These are phyloP conservation scores for Hippophae gyantsensis DNA, from an alignment of 306 rosid species.

Conservation along the genomic window DNA sequence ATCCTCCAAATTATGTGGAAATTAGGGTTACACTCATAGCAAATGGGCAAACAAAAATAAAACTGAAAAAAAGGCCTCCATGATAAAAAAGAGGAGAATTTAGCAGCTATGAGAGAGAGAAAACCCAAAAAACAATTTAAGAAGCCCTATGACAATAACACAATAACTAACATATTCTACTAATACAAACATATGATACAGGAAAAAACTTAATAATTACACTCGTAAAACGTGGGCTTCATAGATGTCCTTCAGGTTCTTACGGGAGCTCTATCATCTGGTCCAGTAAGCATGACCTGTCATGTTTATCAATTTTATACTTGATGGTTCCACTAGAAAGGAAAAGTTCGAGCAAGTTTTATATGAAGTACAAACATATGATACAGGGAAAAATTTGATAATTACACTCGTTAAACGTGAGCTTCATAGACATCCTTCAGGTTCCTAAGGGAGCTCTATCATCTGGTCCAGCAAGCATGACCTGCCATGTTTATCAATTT, in stretches of 20 bases:
- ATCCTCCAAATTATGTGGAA: no score
- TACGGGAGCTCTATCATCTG: constrained; percentile 57
- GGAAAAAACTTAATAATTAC: constrained; percentile 41
- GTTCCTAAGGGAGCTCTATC: constrained; percentile 53
- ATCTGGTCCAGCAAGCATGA: constrained; percentile 79
- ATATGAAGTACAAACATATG: background rate
- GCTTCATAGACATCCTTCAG: constrained; percentile 24
- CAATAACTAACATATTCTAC: constrained; percentile 21
- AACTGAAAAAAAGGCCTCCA: no score
- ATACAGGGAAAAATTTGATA: constrained; percentile 22
- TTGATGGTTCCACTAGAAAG: no score
- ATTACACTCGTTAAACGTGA: constrained; percentile 35
- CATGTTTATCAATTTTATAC: background rate
- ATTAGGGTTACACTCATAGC: no score
- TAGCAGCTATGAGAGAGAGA: background rate
- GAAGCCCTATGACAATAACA: constrained; percentile 13
- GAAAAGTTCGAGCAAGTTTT: no score
- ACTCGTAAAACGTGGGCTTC: constrained; percentile 16
- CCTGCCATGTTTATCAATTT: constrained; percentile 29
- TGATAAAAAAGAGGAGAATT: no score
- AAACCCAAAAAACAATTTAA: constrained; percentile 9
- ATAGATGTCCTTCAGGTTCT: constrained; percentile 35
- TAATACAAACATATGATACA: constrained; percentile 26
- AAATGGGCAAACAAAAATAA: no score
- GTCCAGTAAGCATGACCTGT: constrained; percentile 82